Conservation (phyloP, 257 asterid species). For the Scutellaria galericulata region DNA sequence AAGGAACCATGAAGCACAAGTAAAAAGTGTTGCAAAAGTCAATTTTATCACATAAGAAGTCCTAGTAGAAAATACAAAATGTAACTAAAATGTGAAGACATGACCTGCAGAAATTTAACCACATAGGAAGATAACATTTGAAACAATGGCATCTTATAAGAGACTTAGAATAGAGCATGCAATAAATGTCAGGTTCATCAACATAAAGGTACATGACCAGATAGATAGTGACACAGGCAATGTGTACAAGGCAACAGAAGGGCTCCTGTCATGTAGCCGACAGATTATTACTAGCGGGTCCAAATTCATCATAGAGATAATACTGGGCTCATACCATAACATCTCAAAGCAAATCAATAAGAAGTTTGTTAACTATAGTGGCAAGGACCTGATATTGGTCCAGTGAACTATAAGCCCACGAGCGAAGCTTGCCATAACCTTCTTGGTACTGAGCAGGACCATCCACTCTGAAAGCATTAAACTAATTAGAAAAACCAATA, state of each 20-base stretch:
- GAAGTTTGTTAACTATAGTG: neutral
- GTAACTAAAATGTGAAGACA: neutral
- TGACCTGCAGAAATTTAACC: neutral
- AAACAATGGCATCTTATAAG: neutral
- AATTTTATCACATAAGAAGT: neutral
- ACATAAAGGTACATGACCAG: neutral
- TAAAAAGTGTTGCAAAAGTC: neutral
- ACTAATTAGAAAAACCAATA: neutral
- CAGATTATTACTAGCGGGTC: neutral
- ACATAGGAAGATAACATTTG: neutral
- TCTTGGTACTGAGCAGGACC: constrained; percentile 84
- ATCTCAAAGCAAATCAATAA: constrained; percentile 18
- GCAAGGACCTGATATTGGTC: constrained; percentile 82
- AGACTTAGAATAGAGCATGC: neutral
- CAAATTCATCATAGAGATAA: neutral
- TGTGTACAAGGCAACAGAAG: constrained; percentile 50
- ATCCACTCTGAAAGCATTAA: constrained; percentile 59
- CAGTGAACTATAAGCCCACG: constrained; percentile 93
- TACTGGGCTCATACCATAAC: constrained; percentile 24
- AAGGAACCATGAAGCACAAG: constrained; percentile 14
- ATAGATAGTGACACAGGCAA: constrained; percentile 31
- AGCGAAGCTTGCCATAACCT: constrained; percentile 84
- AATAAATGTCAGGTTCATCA: constrained; percentile 13
- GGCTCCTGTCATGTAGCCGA: constrained; percentile 22
- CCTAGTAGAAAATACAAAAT: neutral